These are phyloP conservation scores for Russula earlei DNA, from an alignment of 768 basidiomycete genomes.

Conservation along the genomic window DNA sequence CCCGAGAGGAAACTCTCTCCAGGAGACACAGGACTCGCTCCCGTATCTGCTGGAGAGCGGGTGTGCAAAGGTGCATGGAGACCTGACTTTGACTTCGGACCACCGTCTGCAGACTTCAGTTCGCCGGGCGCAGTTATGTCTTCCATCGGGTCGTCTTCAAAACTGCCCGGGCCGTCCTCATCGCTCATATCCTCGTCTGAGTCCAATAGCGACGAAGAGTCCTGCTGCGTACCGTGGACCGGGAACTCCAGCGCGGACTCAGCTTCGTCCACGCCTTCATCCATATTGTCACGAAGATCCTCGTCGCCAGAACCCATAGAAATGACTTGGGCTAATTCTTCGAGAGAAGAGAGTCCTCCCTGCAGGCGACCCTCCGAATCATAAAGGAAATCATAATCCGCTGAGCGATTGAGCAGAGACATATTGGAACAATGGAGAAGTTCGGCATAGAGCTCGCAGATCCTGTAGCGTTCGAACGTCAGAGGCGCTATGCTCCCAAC, in stretches of 20 bases:
- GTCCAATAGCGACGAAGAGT: constrained; percentile 42
- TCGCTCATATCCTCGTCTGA: constrained; percentile 75
- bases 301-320: constrained; percentile 50
- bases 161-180: constrained; percentile 59
- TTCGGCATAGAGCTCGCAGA: constrained; percentile 95
- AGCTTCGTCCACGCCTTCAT: constrained; percentile 49
- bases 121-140: constrained; percentile 74
- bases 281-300: constrained; percentile 45
- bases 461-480: constrained; percentile 90
- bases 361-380: constrained; percentile 75
- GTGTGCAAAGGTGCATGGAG: constrained; percentile 3
- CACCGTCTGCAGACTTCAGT: constrained; percentile 23
- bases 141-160: constrained; percentile 75
- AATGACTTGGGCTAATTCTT: constrained; percentile 81
- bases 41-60: constrained; percentile 14
- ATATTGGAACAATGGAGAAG: constrained; percentile 97
- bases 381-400: constrained; percentile 61
- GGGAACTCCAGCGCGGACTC: constrained; percentile 63
- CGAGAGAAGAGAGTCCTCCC: constrained; percentile 78
- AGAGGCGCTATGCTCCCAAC: constrained; percentile 70
- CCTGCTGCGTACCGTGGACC: constrained; percentile 43
- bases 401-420: constrained; percentile 81
- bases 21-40: neutral
- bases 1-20: neutral
- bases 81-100: constrained; percentile 3